A percentile compares a stretch with the other conserved stretches of the same genome.
These are phyloP conservation scores for Blastobotrys malaysiensis DNA, from an alignment of 1,139 yeast species.

Conservation along the genomic window DNA sequence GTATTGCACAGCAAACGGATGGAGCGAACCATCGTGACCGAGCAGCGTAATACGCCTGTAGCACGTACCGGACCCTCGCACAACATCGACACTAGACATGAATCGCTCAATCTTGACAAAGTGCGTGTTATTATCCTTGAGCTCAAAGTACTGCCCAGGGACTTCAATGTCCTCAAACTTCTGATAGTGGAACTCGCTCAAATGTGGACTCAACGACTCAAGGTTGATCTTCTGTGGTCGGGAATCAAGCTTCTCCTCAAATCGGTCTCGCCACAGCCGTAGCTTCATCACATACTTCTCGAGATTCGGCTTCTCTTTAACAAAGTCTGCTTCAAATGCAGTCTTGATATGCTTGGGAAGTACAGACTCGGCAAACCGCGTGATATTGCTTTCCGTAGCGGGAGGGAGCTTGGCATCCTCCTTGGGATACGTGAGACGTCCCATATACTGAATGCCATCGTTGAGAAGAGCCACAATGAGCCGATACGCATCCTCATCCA, in stretches of 20 bases:
- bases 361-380: slow-evolving; percentile 88
- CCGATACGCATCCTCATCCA: slow-evolving; percentile 95
- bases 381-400: slow-evolving; percentile 83
- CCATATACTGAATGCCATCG: slow-evolving; percentile 87
- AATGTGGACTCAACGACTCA: slow-evolving; percentile 89
- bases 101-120: slow-evolving; percentile 91
- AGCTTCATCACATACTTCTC: slow-evolving; percentile 80
- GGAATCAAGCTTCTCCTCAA: slow-evolving; percentile 81
- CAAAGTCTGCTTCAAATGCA: slow-evolving; percentile 89
- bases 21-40: slow-evolving; percentile 89
- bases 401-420: slow-evolving; percentile 88
- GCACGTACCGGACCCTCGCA: slow-evolving; percentile 90
- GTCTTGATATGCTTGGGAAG: slow-evolving; percentile 85
- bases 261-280: slow-evolving; percentile 87
- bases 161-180: slow-evolving; percentile 96
- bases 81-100: slow-evolving; percentile 80
- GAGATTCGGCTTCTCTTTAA: slow-evolving; percentile 79
- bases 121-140: slow-evolving; percentile 75
- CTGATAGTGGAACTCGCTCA: slow-evolving; percentile 96
- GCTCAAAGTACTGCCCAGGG: slow-evolving; percentile 85
- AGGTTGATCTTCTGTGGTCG: slow-evolving; percentile 72
- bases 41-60: slow-evolving; percentile 84
- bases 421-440: slow-evolving; percentile 74
- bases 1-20: slow-evolving; percentile 92
- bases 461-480: slow-evolving; percentile 85